Percentiles rank a stretch among this genome's conserved stretches.
Evolutionary conservation across 192 early-diverging fungal genomes (phyloP).

Genomic region (Chytriomyces hyalinus): DNA sequence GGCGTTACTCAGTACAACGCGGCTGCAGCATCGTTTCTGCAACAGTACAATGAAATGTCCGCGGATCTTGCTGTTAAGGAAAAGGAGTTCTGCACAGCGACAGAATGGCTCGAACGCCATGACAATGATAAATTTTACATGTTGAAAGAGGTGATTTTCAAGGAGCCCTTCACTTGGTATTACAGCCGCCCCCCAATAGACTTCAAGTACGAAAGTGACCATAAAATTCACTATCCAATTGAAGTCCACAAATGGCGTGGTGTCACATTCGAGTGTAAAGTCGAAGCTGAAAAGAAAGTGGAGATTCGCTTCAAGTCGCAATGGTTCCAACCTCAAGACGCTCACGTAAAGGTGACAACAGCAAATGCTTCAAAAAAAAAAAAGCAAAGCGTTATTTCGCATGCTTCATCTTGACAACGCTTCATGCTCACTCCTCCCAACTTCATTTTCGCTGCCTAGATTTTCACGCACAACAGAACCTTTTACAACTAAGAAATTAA

Average conservation of each 20-base stretch:
- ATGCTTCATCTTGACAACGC: no score
- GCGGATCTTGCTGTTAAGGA: background rate
- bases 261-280: no score
- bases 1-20: conserved; percentile 8
- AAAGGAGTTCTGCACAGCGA: background rate
- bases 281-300: background rate
- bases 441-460: background rate
- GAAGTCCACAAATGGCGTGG: background rate
- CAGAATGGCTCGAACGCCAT: background rate
- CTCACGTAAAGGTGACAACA: background rate
- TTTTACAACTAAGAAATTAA: background rate
- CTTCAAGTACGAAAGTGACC: background rate
- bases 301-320: background rate
- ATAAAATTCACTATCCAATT: background rate
- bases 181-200: background rate
- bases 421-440: no score
- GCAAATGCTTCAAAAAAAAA: no score
- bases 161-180: conserved; percentile 8
- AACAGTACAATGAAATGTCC: background rate
- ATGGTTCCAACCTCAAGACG: conserved; percentile 13
- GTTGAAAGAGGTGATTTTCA: background rate
- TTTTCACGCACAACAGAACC: conserved; percentile 4
- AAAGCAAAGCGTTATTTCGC: no score
- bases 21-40: background rate
- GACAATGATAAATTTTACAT: conserved; percentile 5